A percentile compares a stretch with the other conserved stretches of the same genome.
These are phyloP conservation scores for Cercospora canescens DNA, from an alignment of 2,329 filamentous ascomycete species.

Conservation along the genomic window DNA sequence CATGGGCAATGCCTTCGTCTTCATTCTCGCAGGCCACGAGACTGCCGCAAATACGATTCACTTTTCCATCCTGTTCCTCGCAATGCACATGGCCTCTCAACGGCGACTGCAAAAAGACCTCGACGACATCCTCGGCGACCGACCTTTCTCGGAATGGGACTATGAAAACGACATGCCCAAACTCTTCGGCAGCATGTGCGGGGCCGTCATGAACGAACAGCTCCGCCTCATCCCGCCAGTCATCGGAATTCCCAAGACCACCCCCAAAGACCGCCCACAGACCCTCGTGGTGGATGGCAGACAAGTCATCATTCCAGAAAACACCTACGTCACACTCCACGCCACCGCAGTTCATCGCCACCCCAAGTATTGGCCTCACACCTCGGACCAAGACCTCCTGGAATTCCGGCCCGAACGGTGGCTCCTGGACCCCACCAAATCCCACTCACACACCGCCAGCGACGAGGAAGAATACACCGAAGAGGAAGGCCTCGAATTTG, in stretches of 20 bases:
- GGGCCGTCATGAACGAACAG: conserved; percentile 76
- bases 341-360: conserved; percentile 63
- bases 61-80: conserved; percentile 68
- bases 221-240: conserved; percentile 73
- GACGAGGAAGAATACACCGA: conserved; percentile 41
- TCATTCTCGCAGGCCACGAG: conserved; percentile 74
- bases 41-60: conserved; percentile 76
- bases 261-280: conserved; percentile 50
- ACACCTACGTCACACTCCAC: conserved; percentile 57
- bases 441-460: conserved; percentile 21
- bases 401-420: conserved; percentile 74
- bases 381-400: conserved; percentile 57
- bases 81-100: conserved; percentile 64
- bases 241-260: conserved; percentile 69
- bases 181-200: conserved; percentile 68
- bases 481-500: conserved; percentile 42
- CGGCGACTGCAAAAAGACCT: conserved; percentile 68
- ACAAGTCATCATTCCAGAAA: conserved; percentile 59
- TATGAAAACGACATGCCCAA: conserved; percentile 67
- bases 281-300: conserved; percentile 60
- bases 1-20: conserved; percentile 66
- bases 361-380: conserved; percentile 69
- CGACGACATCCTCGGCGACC: conserved; percentile 62
- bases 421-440: conserved; percentile 49
- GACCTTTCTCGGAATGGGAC: conserved; percentile 64